phyloP scores from a whole-genome alignment of 2,329 filamentous ascomycete species.

The Penicillium sp. region DNA sequence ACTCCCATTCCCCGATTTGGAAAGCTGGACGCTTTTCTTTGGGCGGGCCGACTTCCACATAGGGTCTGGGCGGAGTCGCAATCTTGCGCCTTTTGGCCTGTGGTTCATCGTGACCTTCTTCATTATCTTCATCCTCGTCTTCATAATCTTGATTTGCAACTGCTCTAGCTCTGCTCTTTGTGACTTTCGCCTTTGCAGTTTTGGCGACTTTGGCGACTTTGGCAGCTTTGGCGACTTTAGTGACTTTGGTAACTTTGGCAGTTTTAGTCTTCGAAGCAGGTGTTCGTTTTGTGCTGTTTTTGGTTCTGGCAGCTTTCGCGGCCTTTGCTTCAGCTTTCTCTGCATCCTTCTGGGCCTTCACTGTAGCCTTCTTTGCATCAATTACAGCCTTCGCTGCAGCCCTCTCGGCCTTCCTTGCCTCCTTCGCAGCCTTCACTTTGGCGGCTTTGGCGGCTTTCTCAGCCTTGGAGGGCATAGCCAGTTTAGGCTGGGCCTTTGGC shows the following conservation, averaged over 20 bases:
- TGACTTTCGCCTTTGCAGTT: background rate
- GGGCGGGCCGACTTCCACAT: background rate
- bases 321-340: background rate
- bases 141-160: background rate
- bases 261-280: background rate
- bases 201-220: background rate
- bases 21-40: background rate
- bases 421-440: background rate
- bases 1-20: background rate
- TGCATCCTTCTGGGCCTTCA: background rate
- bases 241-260: background rate
- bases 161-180: background rate
- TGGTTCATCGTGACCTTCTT: background rate
- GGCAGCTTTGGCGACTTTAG: no score
- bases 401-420: background rate
- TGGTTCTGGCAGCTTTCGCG: background rate
- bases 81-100: background rate
- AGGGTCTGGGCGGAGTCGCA: no score
- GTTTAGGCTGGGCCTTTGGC: background rate
- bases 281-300: background rate
- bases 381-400: background rate
- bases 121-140: conserved; percentile 8
- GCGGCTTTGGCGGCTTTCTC: background rate
- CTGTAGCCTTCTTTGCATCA: background rate
- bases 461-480: background rate